phyloP scores from a whole-genome alignment of 257 asterid species.

The Mitragyna speciosa region DNA sequence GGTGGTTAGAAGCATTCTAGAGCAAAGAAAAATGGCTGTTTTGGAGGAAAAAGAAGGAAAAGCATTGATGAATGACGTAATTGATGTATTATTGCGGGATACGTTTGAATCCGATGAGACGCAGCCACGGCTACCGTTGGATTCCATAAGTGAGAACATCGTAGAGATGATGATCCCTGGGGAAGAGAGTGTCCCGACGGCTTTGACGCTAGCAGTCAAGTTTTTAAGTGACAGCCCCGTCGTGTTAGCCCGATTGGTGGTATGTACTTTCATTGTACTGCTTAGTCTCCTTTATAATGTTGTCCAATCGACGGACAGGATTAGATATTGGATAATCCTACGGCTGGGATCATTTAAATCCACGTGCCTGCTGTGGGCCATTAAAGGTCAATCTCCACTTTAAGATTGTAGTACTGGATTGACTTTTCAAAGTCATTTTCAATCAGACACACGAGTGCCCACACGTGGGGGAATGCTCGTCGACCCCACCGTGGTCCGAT shows the following conservation, averaged over 20 bases:
- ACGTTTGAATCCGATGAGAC: slow-evolving; percentile 41
- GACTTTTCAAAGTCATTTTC: slow-evolving; percentile 42
- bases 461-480: slow-evolving; percentile 47
- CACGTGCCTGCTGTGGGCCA: slow-evolving; percentile 42
- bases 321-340: slow-evolving; percentile 21
- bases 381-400: slow-evolving; percentile 43
- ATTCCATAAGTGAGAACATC: slow-evolving; percentile 65
- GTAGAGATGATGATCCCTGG: slow-evolving; percentile 98
- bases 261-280: slow-evolving; percentile 30
- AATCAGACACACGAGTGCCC: slow-evolving; percentile 32
- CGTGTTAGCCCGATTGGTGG: slow-evolving; percentile 61
- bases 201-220: slow-evolving; percentile 82
- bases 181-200: slow-evolving; percentile 84
- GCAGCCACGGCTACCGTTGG: slow-evolving; percentile 47
- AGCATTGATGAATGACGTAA: slow-evolving; percentile 41
- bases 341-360: slow-evolving; percentile 39
- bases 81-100: slow-evolving; percentile 71
- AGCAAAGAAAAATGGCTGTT: slow-evolving; percentile 41
- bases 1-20: slow-evolving; percentile 55
- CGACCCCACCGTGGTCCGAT: slow-evolving; percentile 1
- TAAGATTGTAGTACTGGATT: slow-evolving; percentile 32
- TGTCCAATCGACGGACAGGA: slow-evolving; percentile 30
- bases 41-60: slow-evolving; percentile 31
- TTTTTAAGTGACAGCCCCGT: slow-evolving; percentile 66
- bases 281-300: slow-evolving; percentile 12